Percentiles rank a stretch among this genome's conserved stretches.
Evolutionary conservation across 495 filamentous ascomycete species (phyloP).

Genomic region (Xylaria nigripes): DNA sequence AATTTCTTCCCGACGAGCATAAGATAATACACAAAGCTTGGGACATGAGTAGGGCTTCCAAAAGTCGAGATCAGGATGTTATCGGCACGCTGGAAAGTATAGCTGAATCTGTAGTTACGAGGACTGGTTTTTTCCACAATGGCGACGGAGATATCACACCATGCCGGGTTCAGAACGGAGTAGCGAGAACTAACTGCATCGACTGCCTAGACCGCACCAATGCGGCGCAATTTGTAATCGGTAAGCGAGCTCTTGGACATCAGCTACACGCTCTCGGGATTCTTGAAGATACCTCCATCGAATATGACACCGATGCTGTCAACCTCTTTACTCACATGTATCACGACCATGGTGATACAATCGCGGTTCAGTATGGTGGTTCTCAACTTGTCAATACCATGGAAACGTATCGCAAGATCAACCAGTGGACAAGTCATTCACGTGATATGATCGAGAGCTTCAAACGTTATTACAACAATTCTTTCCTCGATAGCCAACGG

Average conservation of each 20-base stretch:
- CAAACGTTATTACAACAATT: constrained; percentile 98
- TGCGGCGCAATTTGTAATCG: constrained; percentile 94
- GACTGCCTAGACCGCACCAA: constrained; percentile 96
- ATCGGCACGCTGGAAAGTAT: constrained; percentile 85
- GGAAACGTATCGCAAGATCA: constrained; percentile 97
- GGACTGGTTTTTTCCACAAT: constrained; percentile 92
- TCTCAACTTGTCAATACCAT: constrained; percentile 98
- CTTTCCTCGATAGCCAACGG: constrained; percentile 88
- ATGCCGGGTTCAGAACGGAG: constrained; percentile 76
- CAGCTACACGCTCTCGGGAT: constrained; percentile 91
- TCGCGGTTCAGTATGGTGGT: constrained; percentile 95
- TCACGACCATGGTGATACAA: constrained; percentile 94
- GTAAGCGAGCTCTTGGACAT: constrained; percentile 86
- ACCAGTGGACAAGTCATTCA: constrained; percentile 96
- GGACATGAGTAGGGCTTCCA: constrained; percentile 96
- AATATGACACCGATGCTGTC: constrained; percentile 91
- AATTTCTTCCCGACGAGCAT: constrained; percentile 75
- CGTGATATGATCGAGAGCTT: constrained; percentile 99
- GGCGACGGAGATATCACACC: constrained; percentile 57
- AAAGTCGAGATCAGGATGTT: constrained; percentile 90
- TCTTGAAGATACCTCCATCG: constrained; percentile 65
- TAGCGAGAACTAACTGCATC: constrained; percentile 94
- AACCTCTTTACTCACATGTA: constrained; percentile 97
- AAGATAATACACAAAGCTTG: constrained; percentile 90
- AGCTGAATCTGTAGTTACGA: constrained; percentile 73